phyloP scores from a whole-genome alignment of 2,329 filamentous ascomycete genomes.

The Ascochyta pisi region DNA sequence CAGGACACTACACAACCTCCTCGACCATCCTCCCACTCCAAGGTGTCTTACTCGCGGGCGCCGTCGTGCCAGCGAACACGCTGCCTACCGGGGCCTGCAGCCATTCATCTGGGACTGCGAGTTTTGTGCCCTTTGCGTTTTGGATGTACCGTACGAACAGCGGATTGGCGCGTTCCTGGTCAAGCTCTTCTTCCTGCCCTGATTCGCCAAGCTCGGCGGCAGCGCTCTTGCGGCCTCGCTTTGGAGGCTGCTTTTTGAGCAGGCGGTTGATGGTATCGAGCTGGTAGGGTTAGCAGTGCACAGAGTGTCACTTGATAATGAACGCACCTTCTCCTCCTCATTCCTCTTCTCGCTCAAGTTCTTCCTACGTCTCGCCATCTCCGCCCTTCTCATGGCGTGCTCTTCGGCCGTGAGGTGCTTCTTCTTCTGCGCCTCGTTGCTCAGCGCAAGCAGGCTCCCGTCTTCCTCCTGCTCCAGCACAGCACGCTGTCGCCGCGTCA shows the following conservation, averaged over 20 bases:
- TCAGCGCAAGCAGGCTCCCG: slow-evolving; percentile 58
- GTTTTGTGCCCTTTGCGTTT: slow-evolving; percentile 63
- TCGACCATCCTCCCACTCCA: slow-evolving; percentile 47
- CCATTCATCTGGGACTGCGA: slow-evolving; percentile 74
- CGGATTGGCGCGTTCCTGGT: slow-evolving; percentile 61
- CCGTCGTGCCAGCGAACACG: slow-evolving; percentile 57
- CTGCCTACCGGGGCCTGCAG: slow-evolving; percentile 67
- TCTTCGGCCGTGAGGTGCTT: slow-evolving; percentile 77
- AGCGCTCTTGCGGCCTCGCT: slow-evolving; percentile 60
- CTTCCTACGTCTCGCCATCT: slow-evolving; percentile 76
- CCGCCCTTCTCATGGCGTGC: slow-evolving; percentile 73
- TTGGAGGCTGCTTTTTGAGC: slow-evolving; percentile 83
- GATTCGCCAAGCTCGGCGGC: slow-evolving; percentile 56
- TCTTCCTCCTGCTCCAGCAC: slow-evolving; percentile 61
- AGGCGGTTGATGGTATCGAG: slow-evolving; percentile 93
- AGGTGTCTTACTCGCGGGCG: slow-evolving; percentile 30
- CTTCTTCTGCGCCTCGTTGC: slow-evolving; percentile 74
- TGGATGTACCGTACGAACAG: slow-evolving; percentile 75
- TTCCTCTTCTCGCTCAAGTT: slow-evolving; percentile 79
- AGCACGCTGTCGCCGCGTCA: slow-evolving; percentile 73
- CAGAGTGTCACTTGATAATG: not conserved
- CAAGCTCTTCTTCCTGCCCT: slow-evolving; percentile 56
- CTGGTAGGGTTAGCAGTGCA: slow-evolving; percentile 53
- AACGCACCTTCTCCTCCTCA: slow-evolving; percentile 73
- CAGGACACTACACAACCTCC: slow-evolving; percentile 38